Conservation (phyloP, 495 filamentous ascomycete species). For the Staphylotrichum tortipilum region DNA sequence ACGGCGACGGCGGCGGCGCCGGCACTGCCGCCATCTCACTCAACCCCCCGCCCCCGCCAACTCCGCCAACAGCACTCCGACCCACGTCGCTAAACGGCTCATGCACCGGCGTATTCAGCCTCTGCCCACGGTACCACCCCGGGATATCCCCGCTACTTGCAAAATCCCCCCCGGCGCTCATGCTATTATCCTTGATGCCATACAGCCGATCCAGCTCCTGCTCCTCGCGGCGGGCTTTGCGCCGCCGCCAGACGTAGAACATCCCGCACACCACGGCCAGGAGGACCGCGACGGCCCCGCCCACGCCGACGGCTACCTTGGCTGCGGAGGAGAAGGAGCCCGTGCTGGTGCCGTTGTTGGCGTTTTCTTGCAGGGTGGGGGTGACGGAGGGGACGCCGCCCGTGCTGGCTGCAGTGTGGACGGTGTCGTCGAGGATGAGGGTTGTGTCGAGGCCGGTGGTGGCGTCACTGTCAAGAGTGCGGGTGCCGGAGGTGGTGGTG, state of each 20-base stretch:
- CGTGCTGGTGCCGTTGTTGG: not conserved
- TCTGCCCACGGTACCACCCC: slow-evolving; percentile 26
- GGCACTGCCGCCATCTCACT: slow-evolving; percentile 2
- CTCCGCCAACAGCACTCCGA: no score
- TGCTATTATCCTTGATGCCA: slow-evolving; percentile 14
- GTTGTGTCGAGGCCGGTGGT: slow-evolving; percentile 7
- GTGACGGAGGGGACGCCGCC: not conserved
- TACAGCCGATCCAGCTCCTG: slow-evolving; percentile 25
- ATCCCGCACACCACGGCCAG: slow-evolving; percentile 9
- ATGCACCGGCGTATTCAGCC: slow-evolving; percentile 10
- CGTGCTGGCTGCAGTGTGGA: not conserved
- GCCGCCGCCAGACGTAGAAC: slow-evolving; percentile 20
- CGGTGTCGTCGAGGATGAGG: slow-evolving; percentile 8
- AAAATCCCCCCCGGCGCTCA: slow-evolving; percentile 8
- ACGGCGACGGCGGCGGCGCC: slow-evolving; percentile 3
- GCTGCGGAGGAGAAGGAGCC: no score
- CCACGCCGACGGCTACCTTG: slow-evolving; percentile 22
- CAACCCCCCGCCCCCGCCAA: not conserved
- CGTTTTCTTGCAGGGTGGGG: not conserved
- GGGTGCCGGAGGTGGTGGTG: slow-evolving; percentile 2
- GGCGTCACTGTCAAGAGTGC: slow-evolving; percentile 7
- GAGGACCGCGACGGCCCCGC: slow-evolving; percentile 11
- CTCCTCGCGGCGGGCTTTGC: slow-evolving; percentile 15
- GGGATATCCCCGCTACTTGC: slow-evolving; percentile 16
- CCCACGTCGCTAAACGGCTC: slow-evolving; percentile 4